Evolutionary conservation across 495 filamentous ascomycete genomes (phyloP).

Genomic region (Lophiotrema nucula): DNA sequence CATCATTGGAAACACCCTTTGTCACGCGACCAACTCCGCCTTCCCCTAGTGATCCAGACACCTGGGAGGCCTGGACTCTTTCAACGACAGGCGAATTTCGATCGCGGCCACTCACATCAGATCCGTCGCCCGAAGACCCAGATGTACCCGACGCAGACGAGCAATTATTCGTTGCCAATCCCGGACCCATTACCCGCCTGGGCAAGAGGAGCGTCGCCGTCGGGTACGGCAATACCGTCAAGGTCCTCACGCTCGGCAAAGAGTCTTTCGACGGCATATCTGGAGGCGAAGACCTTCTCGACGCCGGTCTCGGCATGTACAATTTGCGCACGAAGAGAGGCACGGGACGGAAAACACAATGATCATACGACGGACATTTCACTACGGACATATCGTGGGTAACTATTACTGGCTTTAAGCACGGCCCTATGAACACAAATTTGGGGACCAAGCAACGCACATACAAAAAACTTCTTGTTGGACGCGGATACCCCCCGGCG

Average conservation of each 20-base stretch:
- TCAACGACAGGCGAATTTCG: slow-evolving; percentile 48
- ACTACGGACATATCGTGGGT: no score
- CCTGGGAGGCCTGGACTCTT: slow-evolving; percentile 68
- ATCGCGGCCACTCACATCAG: slow-evolving; percentile 35
- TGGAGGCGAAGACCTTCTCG: slow-evolving; percentile 7
- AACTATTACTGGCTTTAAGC: no score
- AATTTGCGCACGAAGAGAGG: slow-evolving; percentile 5
- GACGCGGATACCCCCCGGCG: no score
- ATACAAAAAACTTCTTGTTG: no score
- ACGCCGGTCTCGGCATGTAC: slow-evolving; percentile 9
- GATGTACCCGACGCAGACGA: slow-evolving; percentile 30
- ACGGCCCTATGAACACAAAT: no score
- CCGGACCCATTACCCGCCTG: slow-evolving; percentile 59
- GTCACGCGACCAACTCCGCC: background rate
- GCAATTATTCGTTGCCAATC: slow-evolving; percentile 55
- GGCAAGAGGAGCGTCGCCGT: slow-evolving; percentile 62
- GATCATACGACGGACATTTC: no score
- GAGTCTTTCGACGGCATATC: slow-evolving; percentile 54
- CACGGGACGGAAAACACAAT: slow-evolving; percentile 11
- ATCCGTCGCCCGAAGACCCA: background rate
- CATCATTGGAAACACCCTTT: background rate
- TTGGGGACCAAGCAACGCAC: no score
- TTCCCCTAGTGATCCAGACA: slow-evolving; percentile 5
- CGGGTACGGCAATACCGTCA: slow-evolving; percentile 65
- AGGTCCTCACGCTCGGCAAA: slow-evolving; percentile 61